phyloP scores from a whole-genome alignment of 2,329 filamentous ascomycete genomes.

The Cladophialophora chaetospira region DNA sequence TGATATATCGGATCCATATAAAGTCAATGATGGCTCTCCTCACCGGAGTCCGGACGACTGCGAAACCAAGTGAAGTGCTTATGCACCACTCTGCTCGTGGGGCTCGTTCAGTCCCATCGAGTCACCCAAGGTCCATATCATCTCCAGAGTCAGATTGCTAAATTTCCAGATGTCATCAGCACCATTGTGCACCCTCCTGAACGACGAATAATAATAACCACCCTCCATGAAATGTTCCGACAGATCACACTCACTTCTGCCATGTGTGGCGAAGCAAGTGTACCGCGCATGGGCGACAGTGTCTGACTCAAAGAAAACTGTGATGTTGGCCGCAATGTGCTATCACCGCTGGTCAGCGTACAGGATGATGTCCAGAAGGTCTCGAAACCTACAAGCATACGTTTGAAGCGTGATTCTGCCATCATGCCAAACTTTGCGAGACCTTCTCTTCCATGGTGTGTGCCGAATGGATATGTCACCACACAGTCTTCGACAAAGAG shows the following conservation, averaged over 20 bases:
- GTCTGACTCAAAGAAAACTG: constrained; percentile 9
- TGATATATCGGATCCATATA: too few species aligned
- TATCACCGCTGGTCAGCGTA: background rate
- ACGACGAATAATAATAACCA: constrained; percentile 15
- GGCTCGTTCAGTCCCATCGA: constrained; percentile 11
- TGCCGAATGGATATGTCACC: constrained; percentile 11
- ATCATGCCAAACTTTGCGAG: constrained; percentile 14
- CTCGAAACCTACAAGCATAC: constrained; percentile 9
- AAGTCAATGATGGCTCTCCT: too few species aligned
- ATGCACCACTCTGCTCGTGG: background rate
- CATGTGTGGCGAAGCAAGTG: constrained; percentile 14
- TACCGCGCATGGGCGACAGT: constrained; percentile 11
- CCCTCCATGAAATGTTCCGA: constrained; percentile 18
- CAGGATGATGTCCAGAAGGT: background rate
- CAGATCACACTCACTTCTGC: constrained; percentile 3
- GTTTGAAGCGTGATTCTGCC: constrained; percentile 7
- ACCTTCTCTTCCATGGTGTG: constrained; percentile 14
- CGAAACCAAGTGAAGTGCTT: background rate
- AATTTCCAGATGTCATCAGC: constrained; percentile 10
- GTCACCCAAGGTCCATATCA: constrained; percentile 12
- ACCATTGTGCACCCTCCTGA: background rate
- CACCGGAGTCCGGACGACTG: too few species aligned
- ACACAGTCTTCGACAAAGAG: constrained; percentile 14
- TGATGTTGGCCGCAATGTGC: constrained; percentile 11
- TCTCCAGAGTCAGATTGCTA: constrained; percentile 12